phyloP scores from a whole-genome alignment of 805 yeast species.

The Metahyphopichia silvanorum region DNA sequence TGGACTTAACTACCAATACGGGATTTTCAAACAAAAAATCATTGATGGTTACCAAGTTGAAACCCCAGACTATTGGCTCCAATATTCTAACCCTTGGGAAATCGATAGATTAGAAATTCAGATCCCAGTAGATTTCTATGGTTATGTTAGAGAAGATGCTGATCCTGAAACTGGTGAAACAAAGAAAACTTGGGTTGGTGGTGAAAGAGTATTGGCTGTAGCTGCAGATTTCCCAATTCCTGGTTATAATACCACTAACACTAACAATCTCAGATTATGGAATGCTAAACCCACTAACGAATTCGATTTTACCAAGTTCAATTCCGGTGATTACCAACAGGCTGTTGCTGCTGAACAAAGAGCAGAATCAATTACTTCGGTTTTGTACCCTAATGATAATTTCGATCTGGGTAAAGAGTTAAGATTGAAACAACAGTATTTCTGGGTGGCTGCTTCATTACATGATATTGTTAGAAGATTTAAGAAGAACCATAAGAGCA shows the following conservation, averaged over 20 bases:
- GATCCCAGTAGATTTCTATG: slow-evolving; percentile 88
- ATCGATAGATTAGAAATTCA: slow-evolving; percentile 82
- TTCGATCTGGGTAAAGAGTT: slow-evolving; percentile 88
- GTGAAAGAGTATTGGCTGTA: slow-evolving; percentile 84
- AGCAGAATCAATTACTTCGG: slow-evolving; percentile 91
- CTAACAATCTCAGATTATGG: slow-evolving; percentile 90
- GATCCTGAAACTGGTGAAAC: slow-evolving; percentile 54
- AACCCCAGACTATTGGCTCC: slow-evolving; percentile 92
- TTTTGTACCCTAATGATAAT: slow-evolving; percentile 90
- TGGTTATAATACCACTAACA: slow-evolving; percentile 77
- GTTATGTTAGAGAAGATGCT: slow-evolving; percentile 59
- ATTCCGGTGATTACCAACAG: slow-evolving; percentile 83
- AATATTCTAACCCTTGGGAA: slow-evolving; percentile 91
- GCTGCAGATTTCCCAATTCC: slow-evolving; percentile 94
- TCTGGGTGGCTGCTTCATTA: slow-evolving; percentile 94
- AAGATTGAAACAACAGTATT: slow-evolving; percentile 91
- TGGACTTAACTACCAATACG: slow-evolving; percentile 89
- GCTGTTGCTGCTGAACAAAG: slow-evolving; percentile 82
- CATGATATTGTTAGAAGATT: slow-evolving; percentile 89
- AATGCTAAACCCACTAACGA: slow-evolving; percentile 85
- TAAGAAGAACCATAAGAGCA: slow-evolving; percentile 64
- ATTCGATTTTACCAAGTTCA: slow-evolving; percentile 87
- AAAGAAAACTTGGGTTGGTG: slow-evolving; percentile 76
- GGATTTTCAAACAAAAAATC: slow-evolving; percentile 86
- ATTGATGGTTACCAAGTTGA: slow-evolving; percentile 93